Conservation (phyloP, 1,284 basidiomycete species). For the Irpex sp. region DNA sequence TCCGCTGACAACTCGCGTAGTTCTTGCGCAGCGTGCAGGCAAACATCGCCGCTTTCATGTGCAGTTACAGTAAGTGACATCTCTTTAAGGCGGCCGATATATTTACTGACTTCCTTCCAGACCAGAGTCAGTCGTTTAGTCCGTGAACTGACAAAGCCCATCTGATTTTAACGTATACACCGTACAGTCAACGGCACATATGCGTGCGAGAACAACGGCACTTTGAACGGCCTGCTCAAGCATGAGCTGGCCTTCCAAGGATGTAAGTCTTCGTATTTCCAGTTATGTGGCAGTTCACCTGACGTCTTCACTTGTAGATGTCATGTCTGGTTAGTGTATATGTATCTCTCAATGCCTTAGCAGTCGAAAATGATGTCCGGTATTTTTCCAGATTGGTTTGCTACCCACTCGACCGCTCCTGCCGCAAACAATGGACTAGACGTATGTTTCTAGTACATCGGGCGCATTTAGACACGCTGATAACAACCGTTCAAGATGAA, state of each 20-base stretch:
- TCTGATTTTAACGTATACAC: background rate
- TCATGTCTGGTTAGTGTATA: conserved; percentile 22
- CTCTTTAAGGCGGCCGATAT: background rate
- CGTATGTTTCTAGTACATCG: conserved; percentile 28
- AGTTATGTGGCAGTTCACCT: background rate
- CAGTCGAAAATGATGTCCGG: too few species aligned
- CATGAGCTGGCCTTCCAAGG: conserved; percentile 69
- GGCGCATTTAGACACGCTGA: conserved; percentile 27
- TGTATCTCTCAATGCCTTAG: too few species aligned
- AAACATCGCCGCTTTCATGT: conserved; percentile 66
- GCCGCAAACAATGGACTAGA: conserved; percentile 61
- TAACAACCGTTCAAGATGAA: conserved; percentile 37
- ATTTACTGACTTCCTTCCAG: background rate
- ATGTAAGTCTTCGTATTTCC: conserved; percentile 33
- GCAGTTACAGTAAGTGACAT: conserved; percentile 50
- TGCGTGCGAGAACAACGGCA: conserved; percentile 64
- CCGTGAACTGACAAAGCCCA: background rate
- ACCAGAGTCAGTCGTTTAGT: background rate
- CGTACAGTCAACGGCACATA: conserved; percentile 55
- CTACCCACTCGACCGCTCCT: conserved; percentile 28
- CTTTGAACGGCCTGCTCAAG: conserved; percentile 69
- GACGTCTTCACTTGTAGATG: conserved; percentile 11
- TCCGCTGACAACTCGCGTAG: conserved; percentile 19
- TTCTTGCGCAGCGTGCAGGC: conserved; percentile 61
- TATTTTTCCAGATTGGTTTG: conserved; percentile 49